phyloP scores from a whole-genome alignment of 768 basidiomycete species.

The Auriscalpium vulgare region DNA sequence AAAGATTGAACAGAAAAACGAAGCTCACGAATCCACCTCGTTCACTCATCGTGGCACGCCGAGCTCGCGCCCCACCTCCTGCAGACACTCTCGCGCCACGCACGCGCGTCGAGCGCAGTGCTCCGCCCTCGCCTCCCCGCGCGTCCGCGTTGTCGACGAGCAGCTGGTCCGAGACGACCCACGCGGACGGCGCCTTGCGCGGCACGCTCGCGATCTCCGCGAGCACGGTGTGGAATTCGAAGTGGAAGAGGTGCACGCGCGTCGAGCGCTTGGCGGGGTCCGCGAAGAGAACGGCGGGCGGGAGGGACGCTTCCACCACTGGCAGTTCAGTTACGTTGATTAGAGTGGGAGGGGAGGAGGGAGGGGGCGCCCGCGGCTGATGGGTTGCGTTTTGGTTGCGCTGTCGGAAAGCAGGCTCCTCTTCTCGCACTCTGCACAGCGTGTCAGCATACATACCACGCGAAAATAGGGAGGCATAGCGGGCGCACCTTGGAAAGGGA shows the following conservation, averaged over 20 bases:
- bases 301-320: slow-evolving; percentile 35
- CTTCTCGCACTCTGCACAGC: slow-evolving; percentile 87
- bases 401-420: slow-evolving; percentile 56
- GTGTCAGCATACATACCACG: slow-evolving; percentile 18
- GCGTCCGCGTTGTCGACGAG: too few species aligned
- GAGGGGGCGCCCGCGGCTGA: neutral
- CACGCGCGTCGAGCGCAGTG: too few species aligned
- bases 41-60: too few species aligned
- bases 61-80: too few species aligned
- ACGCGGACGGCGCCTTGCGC: slow-evolving; percentile 51
- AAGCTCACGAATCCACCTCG: too few species aligned
- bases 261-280: slow-evolving; percentile 70
- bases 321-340: too few species aligned
- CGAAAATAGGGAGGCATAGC: too few species aligned
- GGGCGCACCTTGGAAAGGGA: neutral
- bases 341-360: slow-evolving; percentile 48
- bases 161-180: neutral
- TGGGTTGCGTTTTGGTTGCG: neutral
- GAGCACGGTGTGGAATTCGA: slow-evolving; percentile 70
- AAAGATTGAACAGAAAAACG: too few species aligned
- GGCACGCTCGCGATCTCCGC: slow-evolving; percentile 75
- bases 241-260: slow-evolving; percentile 81
- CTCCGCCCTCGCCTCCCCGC: too few species aligned
- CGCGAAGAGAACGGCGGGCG: slow-evolving; percentile 49
- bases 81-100: too few species aligned